Evolutionary conservation across 1,284 basidiomycete species (phyloP).

Genomic region (Leccinum pallidistipes): DNA sequence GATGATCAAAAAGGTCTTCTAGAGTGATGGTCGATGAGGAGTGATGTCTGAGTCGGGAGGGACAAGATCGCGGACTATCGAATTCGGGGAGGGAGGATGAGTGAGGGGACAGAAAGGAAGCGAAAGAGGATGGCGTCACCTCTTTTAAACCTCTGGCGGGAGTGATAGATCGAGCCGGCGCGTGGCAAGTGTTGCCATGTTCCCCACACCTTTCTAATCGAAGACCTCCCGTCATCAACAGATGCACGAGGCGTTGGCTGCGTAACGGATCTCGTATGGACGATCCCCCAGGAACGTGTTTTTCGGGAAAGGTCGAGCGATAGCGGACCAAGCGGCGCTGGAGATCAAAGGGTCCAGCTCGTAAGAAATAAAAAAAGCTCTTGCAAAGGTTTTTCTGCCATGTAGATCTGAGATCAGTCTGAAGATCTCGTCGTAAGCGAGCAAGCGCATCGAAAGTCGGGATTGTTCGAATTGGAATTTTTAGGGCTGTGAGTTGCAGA

Average conservation of each 20-base stretch:
- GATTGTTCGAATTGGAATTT: conserved; percentile 5
- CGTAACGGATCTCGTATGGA: conserved; percentile 5
- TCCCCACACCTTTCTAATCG: conserved; percentile 24
- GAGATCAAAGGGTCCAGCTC: background rate
- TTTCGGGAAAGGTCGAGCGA: conserved; percentile 4
- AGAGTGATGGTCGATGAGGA: background rate
- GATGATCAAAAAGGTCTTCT: background rate
- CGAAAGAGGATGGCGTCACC: background rate
- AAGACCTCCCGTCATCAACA: conserved; percentile 25
- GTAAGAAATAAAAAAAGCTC: background rate
- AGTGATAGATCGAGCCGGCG: conserved; percentile 8
- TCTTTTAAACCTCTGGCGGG: conserved; percentile 13
- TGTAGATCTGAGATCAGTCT: conserved; percentile 8
- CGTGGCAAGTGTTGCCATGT: conserved; percentile 18
- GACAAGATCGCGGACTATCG: background rate
- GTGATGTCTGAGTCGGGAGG: background rate
- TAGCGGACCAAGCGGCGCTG: background rate
- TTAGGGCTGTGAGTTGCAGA: conserved; percentile 1
- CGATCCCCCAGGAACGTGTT: conserved; percentile 6
- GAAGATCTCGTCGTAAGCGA: conserved; percentile 5
- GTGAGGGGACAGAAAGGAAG: background rate
- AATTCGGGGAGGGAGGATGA: conserved; percentile 1
- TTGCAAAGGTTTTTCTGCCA: background rate
- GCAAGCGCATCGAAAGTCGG: background rate
- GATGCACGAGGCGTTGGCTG: conserved; percentile 26